Conservation (phyloP, 805 yeast genomes). For the Candida ponderosae region DNA sequence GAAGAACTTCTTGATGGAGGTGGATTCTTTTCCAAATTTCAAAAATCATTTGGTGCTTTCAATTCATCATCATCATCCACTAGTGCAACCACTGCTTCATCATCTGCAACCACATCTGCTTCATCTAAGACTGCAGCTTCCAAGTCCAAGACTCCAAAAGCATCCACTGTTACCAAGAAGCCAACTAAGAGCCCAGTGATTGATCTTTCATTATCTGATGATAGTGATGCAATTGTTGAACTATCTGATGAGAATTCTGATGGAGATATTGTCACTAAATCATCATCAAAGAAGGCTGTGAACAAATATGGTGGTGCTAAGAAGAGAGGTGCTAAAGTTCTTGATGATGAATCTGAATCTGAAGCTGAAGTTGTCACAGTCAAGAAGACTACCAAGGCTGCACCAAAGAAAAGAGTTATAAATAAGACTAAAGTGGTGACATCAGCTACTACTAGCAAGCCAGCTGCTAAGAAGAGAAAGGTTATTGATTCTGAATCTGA, state of each 20-base stretch:
- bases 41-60: not conserved
- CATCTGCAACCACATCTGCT: not conserved
- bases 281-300: conserved; percentile 3
- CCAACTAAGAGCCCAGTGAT: conserved; percentile 1
- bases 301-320: not conserved
- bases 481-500: conserved; percentile 2
- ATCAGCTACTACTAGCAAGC: conserved; percentile 3
- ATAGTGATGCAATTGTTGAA: not conserved
- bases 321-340: conserved; percentile 1
- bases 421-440: not conserved
- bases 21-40: not conserved
- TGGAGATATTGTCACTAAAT: too few relatives aligned
- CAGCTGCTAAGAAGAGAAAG: conserved; percentile 3
- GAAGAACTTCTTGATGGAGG: not conserved
- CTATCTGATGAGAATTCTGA: not conserved
- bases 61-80: not conserved
- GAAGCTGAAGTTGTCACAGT: not conserved
- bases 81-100: not conserved
- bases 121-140: conserved; percentile 4
- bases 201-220: not conserved
- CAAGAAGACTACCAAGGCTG: too few relatives aligned
- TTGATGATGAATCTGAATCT: not conserved
- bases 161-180: not conserved
- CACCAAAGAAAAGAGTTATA: not conserved
- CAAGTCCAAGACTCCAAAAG: conserved; percentile 4